Base-by-base conservation (phyloP, 495 filamentous ascomycete species). In the Margaritispora aquatica region DNA sequence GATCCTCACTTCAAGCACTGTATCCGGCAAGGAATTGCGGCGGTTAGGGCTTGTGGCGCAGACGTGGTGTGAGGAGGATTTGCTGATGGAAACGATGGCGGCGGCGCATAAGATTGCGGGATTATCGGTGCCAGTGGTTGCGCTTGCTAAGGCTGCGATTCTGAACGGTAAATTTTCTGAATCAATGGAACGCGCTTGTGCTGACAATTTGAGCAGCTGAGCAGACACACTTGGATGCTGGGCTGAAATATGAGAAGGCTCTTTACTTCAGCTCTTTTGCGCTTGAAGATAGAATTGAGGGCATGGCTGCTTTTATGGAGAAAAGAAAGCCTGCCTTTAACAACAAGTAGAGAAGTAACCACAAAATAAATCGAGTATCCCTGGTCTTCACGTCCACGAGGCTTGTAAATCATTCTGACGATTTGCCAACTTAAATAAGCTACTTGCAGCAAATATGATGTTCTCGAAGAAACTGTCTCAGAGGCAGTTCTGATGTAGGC, bases 131-230 rank as follows among this genome's bases (percentile, higher is more conserved):
- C 68, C 68, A 15, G 58, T 68, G 13, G 57, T 68, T 15, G 38
- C 53, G 51, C 60, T 62, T n/a, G 68, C 65, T 8, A 70, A 66
- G 54, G 54, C 62, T 31, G 65, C 68, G 19, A 57, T 70, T 19
- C 29, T 65, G 11, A 63, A 57, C 4, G 63, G 67, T 69, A 34
- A 13, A 57, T 20, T 57, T 65, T 34, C 36, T 36, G 38, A 24
- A 19, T 20, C 47, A 22, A 51, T 24, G 38, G 15, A 17, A 44
- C 19, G 38, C 7, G 19, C 38, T 10, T 44, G 21, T 23, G n/a
- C 31, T 31, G 11, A 21, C 21, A 22, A 5, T 41, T 20, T 48
- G 2, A 51, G 13, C 20, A 31, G 54, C 27, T 17, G 44, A 54
- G 44, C 9, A 53, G 24, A 48, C 49, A 15, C 9, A 34, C n/a